A percentile compares a stretch with the other conserved stretches of the same genome.
Evolutionary conservation across 2,329 filamentous ascomycete species (phyloP).

Genomic region (Capronia americana): DNA sequence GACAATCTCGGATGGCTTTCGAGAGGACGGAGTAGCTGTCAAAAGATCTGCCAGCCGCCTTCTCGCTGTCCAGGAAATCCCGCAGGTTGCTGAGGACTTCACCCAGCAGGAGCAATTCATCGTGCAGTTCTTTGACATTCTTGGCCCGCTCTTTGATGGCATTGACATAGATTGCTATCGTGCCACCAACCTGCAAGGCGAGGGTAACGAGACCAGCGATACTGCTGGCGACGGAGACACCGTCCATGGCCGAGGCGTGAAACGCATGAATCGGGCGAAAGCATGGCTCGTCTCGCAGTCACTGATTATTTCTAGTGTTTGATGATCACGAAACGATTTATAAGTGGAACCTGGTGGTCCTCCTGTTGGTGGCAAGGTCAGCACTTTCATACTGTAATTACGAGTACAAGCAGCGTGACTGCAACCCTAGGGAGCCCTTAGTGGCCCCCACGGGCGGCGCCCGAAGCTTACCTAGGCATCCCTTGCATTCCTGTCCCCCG

Average conservation of each 20-base stretch:
- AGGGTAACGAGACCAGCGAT: conserved; percentile 38
- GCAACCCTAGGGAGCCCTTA: not conserved
- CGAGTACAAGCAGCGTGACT: not conserved
- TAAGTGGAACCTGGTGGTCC: conserved; percentile 17
- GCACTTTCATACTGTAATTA: not conserved
- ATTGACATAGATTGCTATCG: conserved; percentile 34
- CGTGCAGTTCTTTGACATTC: conserved; percentile 36
- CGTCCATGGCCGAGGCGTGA: conserved; percentile 27
- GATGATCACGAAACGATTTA: conserved; percentile 10
- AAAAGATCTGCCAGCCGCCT: conserved; percentile 26
- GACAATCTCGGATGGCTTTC: conserved; percentile 35
- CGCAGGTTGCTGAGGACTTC: conserved; percentile 35
- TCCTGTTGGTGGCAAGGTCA: conserved; percentile 9
- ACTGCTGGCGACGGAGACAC: conserved; percentile 36
- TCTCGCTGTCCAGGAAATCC: conserved; percentile 34
- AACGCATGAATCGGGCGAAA: conserved; percentile 11
- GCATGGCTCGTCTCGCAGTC: conserved; percentile 3
- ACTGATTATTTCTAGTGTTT: not conserved
- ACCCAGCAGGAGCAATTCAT: conserved; percentile 36
- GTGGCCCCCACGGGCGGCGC: not conserved
- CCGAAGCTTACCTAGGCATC: not conserved
- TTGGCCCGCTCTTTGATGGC: conserved; percentile 37
- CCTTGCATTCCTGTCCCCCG: not conserved
- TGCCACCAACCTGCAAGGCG: conserved; percentile 30
- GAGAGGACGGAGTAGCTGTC: conserved; percentile 35